Evolutionary conservation across 805 yeast species (phyloP).

Genomic region (Danielia reshetovae): DNA sequence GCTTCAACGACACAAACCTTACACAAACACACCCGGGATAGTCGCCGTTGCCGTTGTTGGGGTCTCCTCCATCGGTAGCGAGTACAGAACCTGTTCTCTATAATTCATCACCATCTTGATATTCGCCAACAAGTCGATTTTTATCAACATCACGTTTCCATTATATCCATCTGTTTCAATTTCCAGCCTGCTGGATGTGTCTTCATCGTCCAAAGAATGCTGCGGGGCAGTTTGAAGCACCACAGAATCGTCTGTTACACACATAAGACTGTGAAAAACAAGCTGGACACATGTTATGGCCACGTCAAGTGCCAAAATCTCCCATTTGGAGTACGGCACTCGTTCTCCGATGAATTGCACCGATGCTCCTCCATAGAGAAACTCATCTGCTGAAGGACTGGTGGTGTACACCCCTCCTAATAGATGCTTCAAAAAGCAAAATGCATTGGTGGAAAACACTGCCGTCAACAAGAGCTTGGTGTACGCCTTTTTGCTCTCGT

Average conservation of each 20-base stretch:
- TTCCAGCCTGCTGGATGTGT: constrained; percentile 14
- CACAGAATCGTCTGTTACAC: constrained; percentile 28
- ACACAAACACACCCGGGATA: no score
- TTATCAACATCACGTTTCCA: constrained; percentile 32
- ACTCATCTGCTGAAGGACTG: constrained; percentile 14
- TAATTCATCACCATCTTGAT: constrained; percentile 9
- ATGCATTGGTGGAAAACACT: constrained; percentile 20
- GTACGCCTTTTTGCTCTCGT: constrained; percentile 24
- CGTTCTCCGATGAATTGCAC: constrained; percentile 40
- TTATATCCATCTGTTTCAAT: constrained; percentile 35
- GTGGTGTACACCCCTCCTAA: constrained; percentile 22
- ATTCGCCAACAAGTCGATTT: constrained; percentile 21
- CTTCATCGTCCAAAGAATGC: constrained; percentile 6
- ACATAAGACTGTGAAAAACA: constrained; percentile 30
- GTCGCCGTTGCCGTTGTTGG: no score
- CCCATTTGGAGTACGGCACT: constrained; percentile 22
- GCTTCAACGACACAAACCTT: no score
- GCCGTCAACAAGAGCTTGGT: constrained; percentile 24
- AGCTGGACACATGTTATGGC: constrained; percentile 25
- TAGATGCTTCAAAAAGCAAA: constrained; percentile 25
- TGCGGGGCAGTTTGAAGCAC: constrained; percentile 16
- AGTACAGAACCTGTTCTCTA: no score
- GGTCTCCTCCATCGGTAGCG: no score
- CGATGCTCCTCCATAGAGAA: constrained; percentile 31
- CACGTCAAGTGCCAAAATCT: constrained; percentile 26